Percentiles rank a stretch among this genome's conserved stretches.
These are phyloP conservation scores for Starmerella etchellsii DNA, from an alignment of 805 yeast species.

Conservation along the genomic window DNA sequence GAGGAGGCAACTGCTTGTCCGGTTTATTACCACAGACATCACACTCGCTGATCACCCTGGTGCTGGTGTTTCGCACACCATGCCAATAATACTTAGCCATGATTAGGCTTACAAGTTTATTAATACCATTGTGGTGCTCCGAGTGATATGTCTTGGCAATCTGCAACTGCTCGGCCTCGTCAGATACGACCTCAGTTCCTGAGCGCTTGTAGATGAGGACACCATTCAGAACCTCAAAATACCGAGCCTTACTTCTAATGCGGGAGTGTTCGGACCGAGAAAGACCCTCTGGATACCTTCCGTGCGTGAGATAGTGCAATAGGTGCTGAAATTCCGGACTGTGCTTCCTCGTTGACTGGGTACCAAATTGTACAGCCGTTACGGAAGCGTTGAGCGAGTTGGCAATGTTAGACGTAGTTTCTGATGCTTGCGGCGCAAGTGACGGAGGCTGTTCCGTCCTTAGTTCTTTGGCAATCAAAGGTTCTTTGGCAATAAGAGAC, in stretches of 20 bases:
- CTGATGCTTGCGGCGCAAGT: no score
- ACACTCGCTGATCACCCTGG: conserved; percentile 61
- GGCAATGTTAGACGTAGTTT: no score
- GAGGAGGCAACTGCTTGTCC: no score
- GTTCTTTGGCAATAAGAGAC: conserved; percentile 33
- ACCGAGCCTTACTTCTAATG: conserved; percentile 62
- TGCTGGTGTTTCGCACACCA: conserved; percentile 76
- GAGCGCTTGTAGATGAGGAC: conserved; percentile 62
- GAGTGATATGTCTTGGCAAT: conserved; percentile 59
- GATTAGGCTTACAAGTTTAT: conserved; percentile 66
- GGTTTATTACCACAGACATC: no score
- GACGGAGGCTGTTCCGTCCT: no score
- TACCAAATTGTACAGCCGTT: no score
- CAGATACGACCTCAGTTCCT: conserved; percentile 55
- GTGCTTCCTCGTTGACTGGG: conserved; percentile 1
- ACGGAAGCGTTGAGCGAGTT: no score
- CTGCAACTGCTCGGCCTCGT: conserved; percentile 58
- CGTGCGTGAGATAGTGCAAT: conserved; percentile 64
- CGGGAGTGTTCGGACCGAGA: conserved; percentile 82
- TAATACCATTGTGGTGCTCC: conserved; percentile 69
- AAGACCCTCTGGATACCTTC: conserved; percentile 72
- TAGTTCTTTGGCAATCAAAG: no score
- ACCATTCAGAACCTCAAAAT: conserved; percentile 59
- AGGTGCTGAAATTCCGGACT: conserved; percentile 55
- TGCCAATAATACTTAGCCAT: conserved; percentile 84